These are phyloP conservation scores for Mortierella sp. DNA, from an alignment of 371 early-diverging fungal species.

Conservation along the genomic window DNA sequence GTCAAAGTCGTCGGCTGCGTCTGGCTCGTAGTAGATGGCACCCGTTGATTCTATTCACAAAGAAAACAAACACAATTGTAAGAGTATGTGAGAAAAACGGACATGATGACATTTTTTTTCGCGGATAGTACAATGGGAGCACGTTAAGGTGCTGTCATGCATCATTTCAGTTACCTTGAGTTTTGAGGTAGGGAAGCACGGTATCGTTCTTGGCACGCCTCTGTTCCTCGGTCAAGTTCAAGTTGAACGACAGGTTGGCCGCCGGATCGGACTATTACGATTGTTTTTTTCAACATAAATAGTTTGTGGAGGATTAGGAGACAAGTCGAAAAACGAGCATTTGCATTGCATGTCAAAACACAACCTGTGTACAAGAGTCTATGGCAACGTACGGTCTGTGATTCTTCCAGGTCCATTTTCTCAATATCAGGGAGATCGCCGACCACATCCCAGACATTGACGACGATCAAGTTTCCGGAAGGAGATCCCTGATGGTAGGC, in stretches of 20 bases:
- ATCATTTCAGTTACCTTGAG: slow-evolving; percentile 63
- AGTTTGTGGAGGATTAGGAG: not conserved
- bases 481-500: slow-evolving; percentile 47
- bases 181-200: slow-evolving; percentile 85
- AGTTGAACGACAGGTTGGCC: slow-evolving; percentile 86
- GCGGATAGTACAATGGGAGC: not conserved
- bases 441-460: slow-evolving; percentile 55
- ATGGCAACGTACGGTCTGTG: slow-evolving; percentile 37
- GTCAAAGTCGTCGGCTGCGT: slow-evolving; percentile 85
- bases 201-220: slow-evolving; percentile 80
- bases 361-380: too few species aligned
- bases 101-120: not conserved
- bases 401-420: slow-evolving; percentile 45
- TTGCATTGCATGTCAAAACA: too few species aligned
- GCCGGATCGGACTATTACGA: slow-evolving; percentile 64
- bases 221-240: slow-evolving; percentile 89
- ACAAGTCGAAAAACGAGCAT: not conserved
- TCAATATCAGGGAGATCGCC: slow-evolving; percentile 55
- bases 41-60: slow-evolving; percentile 40
- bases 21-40: slow-evolving; percentile 80
- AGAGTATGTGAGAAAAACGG: not conserved
- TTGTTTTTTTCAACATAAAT: too few species aligned
- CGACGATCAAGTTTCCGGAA: slow-evolving; percentile 35
- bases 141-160: not conserved
- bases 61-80: not conserved